A percentile compares a stretch with the other conserved stretches of the same genome.
These are phyloP conservation scores for Boletus edulis DNA, from an alignment of 768 basidiomycete species.

Conservation along the genomic window DNA sequence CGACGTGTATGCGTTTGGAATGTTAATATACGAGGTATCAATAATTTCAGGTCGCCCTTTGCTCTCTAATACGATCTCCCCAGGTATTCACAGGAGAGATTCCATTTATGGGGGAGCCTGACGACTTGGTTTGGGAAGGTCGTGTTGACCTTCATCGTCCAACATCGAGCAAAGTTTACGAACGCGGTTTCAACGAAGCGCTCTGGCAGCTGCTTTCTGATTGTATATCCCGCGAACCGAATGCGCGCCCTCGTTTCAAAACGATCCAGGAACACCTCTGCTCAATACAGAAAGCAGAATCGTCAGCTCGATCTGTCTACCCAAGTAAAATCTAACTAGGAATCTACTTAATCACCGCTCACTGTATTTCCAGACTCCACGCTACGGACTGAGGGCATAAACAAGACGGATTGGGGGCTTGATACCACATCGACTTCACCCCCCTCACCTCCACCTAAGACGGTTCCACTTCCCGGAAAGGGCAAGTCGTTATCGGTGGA, in stretches of 20 bases:
- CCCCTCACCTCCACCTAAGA: too few species aligned
- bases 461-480: not conserved
- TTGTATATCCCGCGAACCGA: not conserved
- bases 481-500: not conserved
- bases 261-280: not conserved
- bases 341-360: too few species aligned
- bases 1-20: constrained; percentile 33
- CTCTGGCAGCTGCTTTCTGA: constrained; percentile 4
- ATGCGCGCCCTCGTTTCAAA: constrained; percentile 4
- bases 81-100: constrained; percentile 8
- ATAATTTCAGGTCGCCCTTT: too few species aligned
- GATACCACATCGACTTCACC: too few species aligned
- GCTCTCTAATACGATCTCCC: not conserved
- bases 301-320: not conserved
- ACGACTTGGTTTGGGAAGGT: not conserved
- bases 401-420: too few species aligned
- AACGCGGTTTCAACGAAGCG: constrained; percentile 3
- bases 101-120: constrained; percentile 2
- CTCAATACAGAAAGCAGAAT: not conserved
- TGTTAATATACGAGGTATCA: constrained; percentile 28
- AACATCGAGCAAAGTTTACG: not conserved
- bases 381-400: too few species aligned
- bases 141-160: not conserved
- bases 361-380: too few species aligned
- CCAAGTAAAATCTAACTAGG: too few species aligned